Base-by-base conservation (phyloP, 306 rosid species). In the Fragaria vesca region DNA sequence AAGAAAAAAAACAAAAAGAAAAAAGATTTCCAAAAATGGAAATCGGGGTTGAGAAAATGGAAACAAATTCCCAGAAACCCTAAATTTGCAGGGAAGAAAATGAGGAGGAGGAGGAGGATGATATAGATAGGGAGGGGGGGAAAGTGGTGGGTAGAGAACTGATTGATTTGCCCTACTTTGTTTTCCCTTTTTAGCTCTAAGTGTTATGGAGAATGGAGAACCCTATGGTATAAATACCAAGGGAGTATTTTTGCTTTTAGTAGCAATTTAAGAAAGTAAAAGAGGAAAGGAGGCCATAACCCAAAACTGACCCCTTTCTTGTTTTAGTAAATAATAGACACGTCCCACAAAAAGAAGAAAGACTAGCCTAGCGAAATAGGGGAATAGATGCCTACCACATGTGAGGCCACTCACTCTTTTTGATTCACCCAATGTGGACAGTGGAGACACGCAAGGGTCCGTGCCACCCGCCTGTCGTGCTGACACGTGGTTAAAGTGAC, bases 221-320 rank as follows among this genome's bases (percentile, higher is more conserved):
- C 81, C 84, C 80, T 72, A 83, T 77, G 79, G 48, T 72, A 45
- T 74, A 67, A 75, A 60, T n/a, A 28, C 5, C 0, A 15, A 43
- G 12, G 12, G 12, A 1, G 45, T 65, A 16, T 16, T 32, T 65
- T 17, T 32, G 69, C 46, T 65, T 32, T 63, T 63, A 45, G 21
- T 16, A 7, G n/a, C n/a, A 13, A 83, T 62, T 73, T 60, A 57
- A 30, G 7, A 34, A 65, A 24, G 43, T 57, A 18, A 0, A 71
- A 48, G 81, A 74, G 79, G 62, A 24, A 80, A 80, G 70, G 57
- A 72, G 57, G 47, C 54, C 63, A 69, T 69, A 86, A 88, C 88
- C 72, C 83, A 69, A 80, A 88, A 79, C 88, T 74, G 81, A 76
- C 77, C 77, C 60, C 89, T 83, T 93, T 82, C 90, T 90, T 75